phyloP scores from a whole-genome alignment of 164 flowering plant genomes.

The Santalum album region DNA sequence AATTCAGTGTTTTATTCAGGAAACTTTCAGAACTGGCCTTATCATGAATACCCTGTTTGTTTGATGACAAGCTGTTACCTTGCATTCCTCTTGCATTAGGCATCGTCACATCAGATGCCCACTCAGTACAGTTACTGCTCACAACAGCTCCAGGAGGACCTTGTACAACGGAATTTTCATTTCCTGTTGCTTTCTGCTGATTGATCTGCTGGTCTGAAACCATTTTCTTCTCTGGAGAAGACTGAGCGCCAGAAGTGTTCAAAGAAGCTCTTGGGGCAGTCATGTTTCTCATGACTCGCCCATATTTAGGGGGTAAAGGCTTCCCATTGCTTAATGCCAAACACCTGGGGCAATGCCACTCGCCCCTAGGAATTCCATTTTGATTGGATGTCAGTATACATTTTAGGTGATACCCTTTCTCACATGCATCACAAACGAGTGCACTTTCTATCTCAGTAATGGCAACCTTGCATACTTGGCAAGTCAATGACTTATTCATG shows the following conservation, averaged over 20 bases:
- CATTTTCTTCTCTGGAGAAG: constrained; percentile 34
- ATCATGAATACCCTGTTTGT: constrained; percentile 16
- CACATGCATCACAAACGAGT: constrained; percentile 93
- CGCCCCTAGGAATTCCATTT: constrained; percentile 65
- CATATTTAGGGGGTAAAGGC: constrained; percentile 92
- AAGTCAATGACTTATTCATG: constrained; percentile 70
- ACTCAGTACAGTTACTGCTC: constrained; percentile 10
- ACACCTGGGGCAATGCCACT: constrained; percentile 88
- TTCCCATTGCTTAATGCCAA: constrained; percentile 61
- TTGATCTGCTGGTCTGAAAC: constrained; percentile 33
- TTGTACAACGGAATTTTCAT: constrained; percentile 29
- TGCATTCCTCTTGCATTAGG: constrained; percentile 16
- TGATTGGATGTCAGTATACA: constrained; percentile 60
- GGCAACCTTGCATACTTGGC: constrained; percentile 60
- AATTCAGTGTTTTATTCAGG: constrained; percentile 14
- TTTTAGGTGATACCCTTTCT: constrained; percentile 74
- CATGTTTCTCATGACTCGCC: constrained; percentile 71
- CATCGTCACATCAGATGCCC: constrained; percentile 16
- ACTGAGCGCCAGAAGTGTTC: constrained; percentile 25
- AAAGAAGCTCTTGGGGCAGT: constrained; percentile 32
- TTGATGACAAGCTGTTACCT: constrained; percentile 13
- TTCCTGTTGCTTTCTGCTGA: constrained; percentile 30
- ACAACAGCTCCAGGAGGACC: constrained; percentile 15
- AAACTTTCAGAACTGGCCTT: constrained; percentile 13
- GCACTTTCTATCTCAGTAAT: constrained; percentile 58